Base-by-base conservation (phyloP, 2,329 filamentous ascomycete species). In the Fusarium zealandicum region DNA sequence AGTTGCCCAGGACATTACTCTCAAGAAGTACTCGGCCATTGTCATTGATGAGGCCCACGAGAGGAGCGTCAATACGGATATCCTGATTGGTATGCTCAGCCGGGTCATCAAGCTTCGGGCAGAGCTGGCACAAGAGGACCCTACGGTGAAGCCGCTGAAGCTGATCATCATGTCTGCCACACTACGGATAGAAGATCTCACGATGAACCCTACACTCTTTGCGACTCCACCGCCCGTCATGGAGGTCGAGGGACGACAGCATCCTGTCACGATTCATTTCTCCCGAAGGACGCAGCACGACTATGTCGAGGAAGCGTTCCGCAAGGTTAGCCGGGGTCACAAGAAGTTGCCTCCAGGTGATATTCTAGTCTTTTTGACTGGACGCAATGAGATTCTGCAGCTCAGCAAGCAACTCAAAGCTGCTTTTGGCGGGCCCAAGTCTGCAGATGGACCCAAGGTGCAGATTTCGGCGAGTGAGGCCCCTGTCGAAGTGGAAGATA, bases 141-240 rank as follows among this genome's bases (percentile, higher is more conserved):
- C 87, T 0, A 83, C 84, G 1, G 76, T 90, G 22, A 88, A 87
- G 61, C 92, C 93, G 0, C 75, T 99, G 45, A 99, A 98, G 75
- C 82, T 99, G 8, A 85, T 99, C 54, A 96, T 99, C 75, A 99
- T 99, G 96, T 98, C 93, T 54, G 95, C 95, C 36, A 99, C 95
- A 2, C 80, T 99, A 28, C 83, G 92, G 54, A 90, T 98, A 38
- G 90, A 92, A 11, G 93, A 98, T 69, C 90, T 99, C 65, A 92
- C 91, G 0, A 84, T 92, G 69, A 98, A 99, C 68, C 77, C 84
- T 8, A 87, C 82, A 13, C 79, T 99, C 0, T 99, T 99, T 73
- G 79, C 87, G 4, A 81, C 78, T 0, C 82, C 90, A 3, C 95
- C 95, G 0, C 93, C 93, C 0, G 83, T 98, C 1, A 81, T 99